phyloP scores from a whole-genome alignment of 2,329 filamentous ascomycete genomes.

The Dichotomopilus funicola region DNA sequence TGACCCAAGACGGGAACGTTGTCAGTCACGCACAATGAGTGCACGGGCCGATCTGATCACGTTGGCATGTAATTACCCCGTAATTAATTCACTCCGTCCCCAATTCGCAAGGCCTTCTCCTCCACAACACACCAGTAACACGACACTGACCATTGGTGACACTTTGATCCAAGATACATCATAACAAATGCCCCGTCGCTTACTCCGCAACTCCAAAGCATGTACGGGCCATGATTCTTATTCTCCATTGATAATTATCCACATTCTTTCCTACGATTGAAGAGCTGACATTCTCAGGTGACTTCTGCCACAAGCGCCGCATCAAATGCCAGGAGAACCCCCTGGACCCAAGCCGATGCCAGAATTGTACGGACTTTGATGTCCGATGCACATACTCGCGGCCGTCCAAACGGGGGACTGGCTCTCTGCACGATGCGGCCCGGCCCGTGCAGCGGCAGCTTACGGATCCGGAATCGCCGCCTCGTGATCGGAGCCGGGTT shows the following conservation, averaged over 20 bases:
- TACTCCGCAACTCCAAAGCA: constrained; percentile 6
- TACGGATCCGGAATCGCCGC: neutral
- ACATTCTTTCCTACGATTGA: neutral
- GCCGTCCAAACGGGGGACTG: neutral
- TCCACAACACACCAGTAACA: too few species aligned
- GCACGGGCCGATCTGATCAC: too few species aligned
- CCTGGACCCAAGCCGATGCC: neutral
- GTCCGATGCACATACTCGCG: constrained; percentile 6
- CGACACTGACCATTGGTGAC: too few species aligned
- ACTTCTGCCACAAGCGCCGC: constrained; percentile 9
- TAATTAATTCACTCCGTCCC: too few species aligned
- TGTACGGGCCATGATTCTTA: neutral
- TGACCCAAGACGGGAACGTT: too few species aligned
- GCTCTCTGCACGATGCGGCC: neutral
- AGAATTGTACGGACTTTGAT: constrained; percentile 7
- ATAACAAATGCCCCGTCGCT: neutral
- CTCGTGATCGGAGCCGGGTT: neutral
- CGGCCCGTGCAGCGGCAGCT: neutral
- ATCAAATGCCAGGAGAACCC: constrained; percentile 5
- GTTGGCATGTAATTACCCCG: too few species aligned
- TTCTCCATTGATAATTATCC: neutral
- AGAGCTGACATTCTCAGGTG: neutral
- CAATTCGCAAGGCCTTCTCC: too few species aligned
- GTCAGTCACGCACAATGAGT: too few species aligned
- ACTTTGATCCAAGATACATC: too few species aligned